A percentile compares a stretch with the other conserved stretches of the same genome.
Evolutionary conservation across 192 early-diverging fungal species (phyloP).

Genomic region (Globomyces pollinis-pini): DNA sequence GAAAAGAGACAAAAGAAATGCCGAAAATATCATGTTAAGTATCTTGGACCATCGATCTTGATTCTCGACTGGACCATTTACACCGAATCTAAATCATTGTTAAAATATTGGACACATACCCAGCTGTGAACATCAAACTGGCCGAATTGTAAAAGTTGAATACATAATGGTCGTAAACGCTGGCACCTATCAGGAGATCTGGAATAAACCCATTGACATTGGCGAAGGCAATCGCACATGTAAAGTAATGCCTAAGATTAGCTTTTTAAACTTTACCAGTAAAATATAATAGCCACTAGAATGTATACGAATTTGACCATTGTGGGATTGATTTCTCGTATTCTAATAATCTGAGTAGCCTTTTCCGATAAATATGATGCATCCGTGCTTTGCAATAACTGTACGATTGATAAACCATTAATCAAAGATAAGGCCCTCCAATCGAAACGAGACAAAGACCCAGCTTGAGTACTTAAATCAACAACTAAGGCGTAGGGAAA

Average conservation of each 20-base stretch:
- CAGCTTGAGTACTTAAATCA: background rate
- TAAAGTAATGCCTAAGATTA: slow-evolving; percentile 6
- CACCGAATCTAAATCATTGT: slow-evolving; percentile 14
- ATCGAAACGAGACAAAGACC: background rate
- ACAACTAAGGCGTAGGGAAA: slow-evolving; percentile 6
- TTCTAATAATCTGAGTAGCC: background rate
- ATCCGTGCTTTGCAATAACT: background rate
- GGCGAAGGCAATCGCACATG: background rate
- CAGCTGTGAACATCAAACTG: slow-evolving; percentile 2
- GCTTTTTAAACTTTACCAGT: background rate
- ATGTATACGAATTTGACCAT: background rate
- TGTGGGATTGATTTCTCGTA: background rate
- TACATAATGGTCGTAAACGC: slow-evolving; percentile 27
- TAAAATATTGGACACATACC: background rate
- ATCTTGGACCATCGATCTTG: slow-evolving; percentile 9
- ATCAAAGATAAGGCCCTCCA: background rate
- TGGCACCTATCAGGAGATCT: no score
- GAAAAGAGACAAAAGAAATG: slow-evolving; percentile 15
- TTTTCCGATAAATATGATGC: slow-evolving; percentile 5
- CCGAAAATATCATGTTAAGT: background rate
- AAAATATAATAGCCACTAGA: background rate
- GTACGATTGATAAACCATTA: background rate
- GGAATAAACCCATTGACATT: background rate
- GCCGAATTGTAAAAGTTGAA: slow-evolving; percentile 30
- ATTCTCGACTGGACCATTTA: background rate